Percentiles rank a stretch among this genome's conserved stretches.
These are phyloP conservation scores for Ophiognomonia clavigignenti-juglandacearum DNA, from an alignment of 2,329 filamentous ascomycete genomes.

Conservation along the genomic window DNA sequence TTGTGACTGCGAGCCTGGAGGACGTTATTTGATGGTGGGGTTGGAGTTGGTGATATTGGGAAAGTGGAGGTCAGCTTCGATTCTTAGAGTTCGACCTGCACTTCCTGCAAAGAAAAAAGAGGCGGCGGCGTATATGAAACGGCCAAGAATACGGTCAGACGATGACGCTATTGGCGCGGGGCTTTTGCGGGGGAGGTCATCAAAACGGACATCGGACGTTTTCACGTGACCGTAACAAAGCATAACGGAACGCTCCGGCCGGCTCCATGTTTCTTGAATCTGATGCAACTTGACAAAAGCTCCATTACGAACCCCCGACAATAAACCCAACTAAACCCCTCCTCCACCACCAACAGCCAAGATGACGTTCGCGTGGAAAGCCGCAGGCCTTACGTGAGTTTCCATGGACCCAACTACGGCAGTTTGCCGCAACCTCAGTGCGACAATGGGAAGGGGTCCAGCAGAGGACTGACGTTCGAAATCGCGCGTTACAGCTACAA, in stretches of 20 bases:
- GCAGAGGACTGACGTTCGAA: constrained; percentile 6
- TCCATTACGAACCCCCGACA: neutral
- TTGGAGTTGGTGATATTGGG: neutral
- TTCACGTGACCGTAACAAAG: too few species aligned
- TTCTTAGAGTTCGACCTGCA: too few species aligned
- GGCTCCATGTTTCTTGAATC: too few species aligned
- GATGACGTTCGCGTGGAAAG: constrained; percentile 99
- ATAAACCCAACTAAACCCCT: neutral
- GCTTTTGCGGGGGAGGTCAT: too few species aligned
- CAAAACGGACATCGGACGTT: too few species aligned
- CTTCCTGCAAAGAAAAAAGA: too few species aligned
- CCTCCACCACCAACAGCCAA: constrained; percentile 43
- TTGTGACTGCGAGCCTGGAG: neutral
- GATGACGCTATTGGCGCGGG: too few species aligned
- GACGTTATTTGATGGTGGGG: constrained; percentile 1
- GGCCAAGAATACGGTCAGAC: constrained; percentile 4
- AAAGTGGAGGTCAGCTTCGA: neutral
- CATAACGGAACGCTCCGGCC: too few species aligned
- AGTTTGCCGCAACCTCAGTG: constrained; percentile 6
- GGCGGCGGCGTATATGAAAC: too few species aligned
- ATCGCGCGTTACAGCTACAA: constrained; percentile 71
- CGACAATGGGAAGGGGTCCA: neutral
- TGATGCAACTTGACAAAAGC: too few species aligned
- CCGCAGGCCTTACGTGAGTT: constrained; percentile 89
- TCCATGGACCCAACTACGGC: constrained; percentile 19